Evolutionary conservation across 2,329 filamentous ascomycete genomes (phyloP).

Genomic region (Coniochaeta sp.): DNA sequence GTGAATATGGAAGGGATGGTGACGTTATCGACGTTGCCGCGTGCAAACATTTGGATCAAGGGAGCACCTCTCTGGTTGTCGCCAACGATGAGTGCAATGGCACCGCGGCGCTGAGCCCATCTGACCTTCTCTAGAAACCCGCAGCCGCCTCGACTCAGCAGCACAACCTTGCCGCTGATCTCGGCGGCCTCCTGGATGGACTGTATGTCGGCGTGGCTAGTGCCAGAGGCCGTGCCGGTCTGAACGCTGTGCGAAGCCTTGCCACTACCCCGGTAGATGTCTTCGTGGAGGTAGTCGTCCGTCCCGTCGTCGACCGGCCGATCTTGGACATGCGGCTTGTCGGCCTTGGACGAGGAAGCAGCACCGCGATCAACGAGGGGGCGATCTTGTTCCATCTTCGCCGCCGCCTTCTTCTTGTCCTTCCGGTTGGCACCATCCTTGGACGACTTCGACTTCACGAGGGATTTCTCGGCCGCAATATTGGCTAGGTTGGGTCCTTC

Average conservation of each 20-base stretch:
- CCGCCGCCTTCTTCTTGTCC: slow-evolving; percentile 24
- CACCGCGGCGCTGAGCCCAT: slow-evolving; percentile 90
- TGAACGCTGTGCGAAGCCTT: slow-evolving; percentile 26
- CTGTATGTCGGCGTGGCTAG: slow-evolving; percentile 79
- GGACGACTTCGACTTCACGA: slow-evolving; percentile 24
- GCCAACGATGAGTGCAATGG: slow-evolving; percentile 83
- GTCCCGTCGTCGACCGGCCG: slow-evolving; percentile 61
- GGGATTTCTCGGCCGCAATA: slow-evolving; percentile 33
- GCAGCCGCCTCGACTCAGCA: slow-evolving; percentile 87
- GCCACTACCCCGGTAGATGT: slow-evolving; percentile 21
- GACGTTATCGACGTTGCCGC: slow-evolving; percentile 89
- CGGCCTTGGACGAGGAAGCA: slow-evolving; percentile 7
- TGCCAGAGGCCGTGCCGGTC: slow-evolving; percentile 23
- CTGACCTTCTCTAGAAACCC: slow-evolving; percentile 96
- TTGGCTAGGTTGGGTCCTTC: slow-evolving; percentile 34
- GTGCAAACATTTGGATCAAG: slow-evolving; percentile 96
- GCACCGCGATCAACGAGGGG: slow-evolving; percentile 20
- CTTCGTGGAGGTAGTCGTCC: slow-evolving; percentile 72
- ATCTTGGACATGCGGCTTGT: slow-evolving; percentile 17
- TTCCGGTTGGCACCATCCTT: slow-evolving; percentile 22
- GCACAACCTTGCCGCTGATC: slow-evolving; percentile 85
- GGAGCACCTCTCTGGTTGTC: slow-evolving; percentile 86
- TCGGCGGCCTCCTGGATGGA: slow-evolving; percentile 86
- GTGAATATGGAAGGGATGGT: slow-evolving; percentile 94
- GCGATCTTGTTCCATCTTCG: slow-evolving; percentile 13